phyloP scores from a whole-genome alignment of 352 stramenopile species.

The Phytophthora megakarya region DNA sequence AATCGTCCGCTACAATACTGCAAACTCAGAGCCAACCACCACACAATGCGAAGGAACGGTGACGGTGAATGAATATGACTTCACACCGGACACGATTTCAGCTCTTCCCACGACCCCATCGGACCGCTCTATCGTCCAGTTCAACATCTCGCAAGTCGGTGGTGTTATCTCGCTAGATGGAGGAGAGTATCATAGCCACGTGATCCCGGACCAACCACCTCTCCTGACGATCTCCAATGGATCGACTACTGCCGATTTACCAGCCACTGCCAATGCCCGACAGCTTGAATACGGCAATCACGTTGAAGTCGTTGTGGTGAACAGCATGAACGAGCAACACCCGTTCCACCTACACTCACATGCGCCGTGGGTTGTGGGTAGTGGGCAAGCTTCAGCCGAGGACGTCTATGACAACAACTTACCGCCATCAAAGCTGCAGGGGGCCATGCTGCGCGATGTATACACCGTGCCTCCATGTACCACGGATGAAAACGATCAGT shows the following conservation, averaged over 20 bases:
- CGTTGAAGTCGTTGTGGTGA: constrained; percentile 35
- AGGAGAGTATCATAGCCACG: constrained; percentile 24
- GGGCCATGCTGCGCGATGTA: constrained; percentile 25
- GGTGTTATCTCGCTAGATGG: constrained; percentile 33
- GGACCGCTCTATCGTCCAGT: constrained; percentile 35
- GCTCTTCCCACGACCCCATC: constrained; percentile 14
- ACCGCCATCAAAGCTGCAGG: constrained; percentile 20
- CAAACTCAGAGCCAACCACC: constrained; percentile 21
- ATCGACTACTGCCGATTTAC: constrained; percentile 17
- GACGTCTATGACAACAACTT: constrained; percentile 19
- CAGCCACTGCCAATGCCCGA: constrained; percentile 16
- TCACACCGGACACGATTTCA: constrained; percentile 2
- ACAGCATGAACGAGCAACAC: constrained; percentile 34
- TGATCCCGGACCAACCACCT: constrained; percentile 21
- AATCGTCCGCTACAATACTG: constrained; percentile 26
- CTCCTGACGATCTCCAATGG: constrained; percentile 26
- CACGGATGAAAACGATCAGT: constrained; percentile 13
- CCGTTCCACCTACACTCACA: constrained; percentile 44
- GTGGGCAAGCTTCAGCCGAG: constrained; percentile 19
- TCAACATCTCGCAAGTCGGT: constrained; percentile 18
- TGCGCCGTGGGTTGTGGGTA: constrained; percentile 30
- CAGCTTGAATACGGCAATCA: constrained; percentile 28
- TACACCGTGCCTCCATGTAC: constrained; percentile 30
- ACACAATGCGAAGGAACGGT: constrained; percentile 11
- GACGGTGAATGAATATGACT: constrained; percentile 35